Evolutionary conservation across 331 rosid species (phyloP).

Genomic region (Quercus lobata): DNA sequence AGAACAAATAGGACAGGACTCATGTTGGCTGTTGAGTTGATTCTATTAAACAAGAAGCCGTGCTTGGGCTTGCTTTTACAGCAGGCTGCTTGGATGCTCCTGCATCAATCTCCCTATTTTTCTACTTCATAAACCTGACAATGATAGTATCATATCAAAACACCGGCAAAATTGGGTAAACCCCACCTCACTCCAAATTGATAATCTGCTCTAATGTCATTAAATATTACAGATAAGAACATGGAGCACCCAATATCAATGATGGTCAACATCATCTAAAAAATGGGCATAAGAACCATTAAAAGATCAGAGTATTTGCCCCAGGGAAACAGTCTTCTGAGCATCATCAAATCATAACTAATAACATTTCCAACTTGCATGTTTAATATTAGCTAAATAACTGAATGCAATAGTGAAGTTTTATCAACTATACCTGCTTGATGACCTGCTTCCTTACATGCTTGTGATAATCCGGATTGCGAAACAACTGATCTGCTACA

Average conservation of each 20-base stretch:
- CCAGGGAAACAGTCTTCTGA: neutral
- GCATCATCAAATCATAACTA: neutral
- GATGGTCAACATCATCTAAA: neutral
- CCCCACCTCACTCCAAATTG: neutral
- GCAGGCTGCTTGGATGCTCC: neutral
- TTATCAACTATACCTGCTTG: constrained; percentile 66
- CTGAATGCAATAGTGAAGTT: constrained; percentile 14
- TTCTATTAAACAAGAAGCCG: neutral
- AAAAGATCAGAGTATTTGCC: neutral
- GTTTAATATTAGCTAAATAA: constrained; percentile 2
- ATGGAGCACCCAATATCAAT: neutral
- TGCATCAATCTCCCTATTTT: neutral
- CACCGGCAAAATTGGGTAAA: neutral
- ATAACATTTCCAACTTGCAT: neutral
- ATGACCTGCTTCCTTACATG: constrained; percentile 83
- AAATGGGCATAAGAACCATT: neutral
- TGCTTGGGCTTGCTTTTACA: neutral
- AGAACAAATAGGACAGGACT: neutral
- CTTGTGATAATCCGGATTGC: constrained; percentile 82
- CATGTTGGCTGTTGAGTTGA: neutral
- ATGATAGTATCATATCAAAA: neutral
- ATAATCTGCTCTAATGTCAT: neutral
- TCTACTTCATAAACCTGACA: neutral
- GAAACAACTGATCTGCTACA: constrained; percentile 93
- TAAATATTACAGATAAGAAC: neutral